Base-by-base conservation (phyloP, 192 early-diverging fungal species). In the Backusella macrospora region DNA sequence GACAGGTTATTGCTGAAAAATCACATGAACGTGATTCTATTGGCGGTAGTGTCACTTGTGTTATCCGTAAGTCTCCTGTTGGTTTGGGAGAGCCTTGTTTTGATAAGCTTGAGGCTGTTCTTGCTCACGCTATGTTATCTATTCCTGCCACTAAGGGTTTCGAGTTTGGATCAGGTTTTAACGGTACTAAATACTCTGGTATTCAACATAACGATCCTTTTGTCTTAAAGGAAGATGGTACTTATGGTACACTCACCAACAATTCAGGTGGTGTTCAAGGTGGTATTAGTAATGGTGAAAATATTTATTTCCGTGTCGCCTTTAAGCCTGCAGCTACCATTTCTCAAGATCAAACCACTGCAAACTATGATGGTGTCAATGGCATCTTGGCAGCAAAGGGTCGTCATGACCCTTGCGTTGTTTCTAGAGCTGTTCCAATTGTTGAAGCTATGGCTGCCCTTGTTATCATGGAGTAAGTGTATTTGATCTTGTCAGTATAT, bases 131-230 rank as follows among this genome's bases (percentile, higher is more conserved):
- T 8, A 99, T 99, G 98, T 82, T 99, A 70, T 97, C 96, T 23
- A 97, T 99, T 70, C 98, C 98, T 7, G 96, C 98, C 5, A 99
- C 98, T 21, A 99, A 99, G 80, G 94, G 94, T 18, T 99, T 99
- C 79, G 98, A 99, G 80, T 92, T 98, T 64, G 98, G 98, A 0
- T 93, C 91, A 49, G 98, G 98, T 21, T 94, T 97, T 76, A 85
- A 86, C 21, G 98, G 96, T 29, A 97, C 98, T 2, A 86, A 83
- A 23, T 90, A 98, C 68, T 87, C 87, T 0, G 98, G 98, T 45
- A 90, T 91, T 80, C 82, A 94, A 65, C 98, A 99, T 80, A 99
- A 99, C 74, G 98, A 99, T 76, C 84, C 93, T 23, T 99, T 95
- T 82, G 85, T 90, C 45, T 59, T 74, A n/a, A 87, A 89, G 55